Evolutionary conservation across 129 eudicot species (phyloP).

Genomic region (Smallanthus sonchifolius): DNA sequence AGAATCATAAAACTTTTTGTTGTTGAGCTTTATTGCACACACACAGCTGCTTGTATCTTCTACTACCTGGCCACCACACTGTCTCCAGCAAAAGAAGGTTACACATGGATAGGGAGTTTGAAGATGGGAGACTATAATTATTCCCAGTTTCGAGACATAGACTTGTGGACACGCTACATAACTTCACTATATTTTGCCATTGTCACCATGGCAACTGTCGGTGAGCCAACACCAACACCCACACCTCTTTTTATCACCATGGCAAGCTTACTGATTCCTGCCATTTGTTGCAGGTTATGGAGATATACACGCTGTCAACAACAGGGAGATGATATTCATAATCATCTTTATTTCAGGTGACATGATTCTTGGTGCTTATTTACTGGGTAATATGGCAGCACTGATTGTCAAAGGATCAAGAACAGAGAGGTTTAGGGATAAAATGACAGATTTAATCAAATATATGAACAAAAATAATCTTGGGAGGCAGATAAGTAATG

Average conservation of each 20-base stretch:
- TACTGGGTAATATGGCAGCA: conserved; percentile 82
- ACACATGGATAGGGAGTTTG: conserved; percentile 79
- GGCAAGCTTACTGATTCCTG: neutral
- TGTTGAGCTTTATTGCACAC: conserved; percentile 71
- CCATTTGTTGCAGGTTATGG: conserved; percentile 55
- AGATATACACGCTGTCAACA: conserved; percentile 73
- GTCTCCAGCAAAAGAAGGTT: conserved; percentile 60
- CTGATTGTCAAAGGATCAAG: conserved; percentile 75
- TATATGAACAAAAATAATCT: conserved; percentile 61
- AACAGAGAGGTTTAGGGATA: conserved; percentile 70
- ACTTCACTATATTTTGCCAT: conserved; percentile 68
- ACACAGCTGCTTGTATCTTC: conserved; percentile 77
- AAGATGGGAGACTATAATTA: conserved; percentile 63
- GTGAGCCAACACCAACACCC: conserved; percentile 19
- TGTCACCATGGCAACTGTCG: conserved; percentile 81
- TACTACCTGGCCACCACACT: conserved; percentile 70
- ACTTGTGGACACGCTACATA: conserved; percentile 62
- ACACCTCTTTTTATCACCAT: neutral
- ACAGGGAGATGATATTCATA: conserved; percentile 74
- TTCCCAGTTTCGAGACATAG: conserved; percentile 55
- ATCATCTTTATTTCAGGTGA: conserved; percentile 65
- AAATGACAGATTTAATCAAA: conserved; percentile 56
- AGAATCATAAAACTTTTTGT: conserved; percentile 64
- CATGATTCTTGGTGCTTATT: conserved; percentile 78
- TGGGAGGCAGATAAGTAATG: conserved; percentile 49